phyloP scores from a whole-genome alignment of 2,329 filamentous ascomycete species.

The Onygenales sp. region DNA sequence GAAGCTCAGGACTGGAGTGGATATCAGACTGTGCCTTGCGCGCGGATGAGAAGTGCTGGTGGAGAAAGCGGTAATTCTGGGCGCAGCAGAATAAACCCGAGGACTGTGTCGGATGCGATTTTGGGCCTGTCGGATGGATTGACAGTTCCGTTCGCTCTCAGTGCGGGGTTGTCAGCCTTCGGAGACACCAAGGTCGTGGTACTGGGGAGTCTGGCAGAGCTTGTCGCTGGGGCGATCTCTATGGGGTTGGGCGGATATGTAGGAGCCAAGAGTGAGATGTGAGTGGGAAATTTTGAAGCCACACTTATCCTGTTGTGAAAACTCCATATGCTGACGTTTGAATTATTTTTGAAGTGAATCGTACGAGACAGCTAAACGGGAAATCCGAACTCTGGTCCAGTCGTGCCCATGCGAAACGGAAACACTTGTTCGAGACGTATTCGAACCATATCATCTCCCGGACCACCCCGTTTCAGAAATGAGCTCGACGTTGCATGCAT shows the following conservation, averaged over 20 bases:
- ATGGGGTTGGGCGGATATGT: conserved; percentile 36
- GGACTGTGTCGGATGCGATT: conserved; percentile 38
- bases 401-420: conserved; percentile 27
- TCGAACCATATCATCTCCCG: conserved; percentile 33
- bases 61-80: conserved; percentile 1
- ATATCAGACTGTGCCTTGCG: conserved; percentile 24
- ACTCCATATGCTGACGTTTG: background rate
- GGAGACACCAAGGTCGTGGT: conserved; percentile 30
- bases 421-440: conserved; percentile 31
- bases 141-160: conserved; percentile 36
- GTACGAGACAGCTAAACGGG: conserved; percentile 36
- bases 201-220: conserved; percentile 32
- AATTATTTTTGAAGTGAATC: conserved; percentile 26
- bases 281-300: conserved; percentile 15
- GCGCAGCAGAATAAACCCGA: conserved; percentile 29
- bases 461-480: conserved; percentile 26
- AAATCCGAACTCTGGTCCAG: conserved; percentile 33
- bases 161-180: conserved; percentile 31
- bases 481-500: conserved; percentile 26
- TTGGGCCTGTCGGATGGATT: conserved; percentile 34
- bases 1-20: conserved; percentile 23
- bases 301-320: background rate
- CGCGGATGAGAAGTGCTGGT: background rate
- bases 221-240: conserved; percentile 31
- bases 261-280: conserved; percentile 43